Base-by-base conservation (phyloP, 2,329 filamentous ascomycete species). In the Helotiales sp. region DNA sequence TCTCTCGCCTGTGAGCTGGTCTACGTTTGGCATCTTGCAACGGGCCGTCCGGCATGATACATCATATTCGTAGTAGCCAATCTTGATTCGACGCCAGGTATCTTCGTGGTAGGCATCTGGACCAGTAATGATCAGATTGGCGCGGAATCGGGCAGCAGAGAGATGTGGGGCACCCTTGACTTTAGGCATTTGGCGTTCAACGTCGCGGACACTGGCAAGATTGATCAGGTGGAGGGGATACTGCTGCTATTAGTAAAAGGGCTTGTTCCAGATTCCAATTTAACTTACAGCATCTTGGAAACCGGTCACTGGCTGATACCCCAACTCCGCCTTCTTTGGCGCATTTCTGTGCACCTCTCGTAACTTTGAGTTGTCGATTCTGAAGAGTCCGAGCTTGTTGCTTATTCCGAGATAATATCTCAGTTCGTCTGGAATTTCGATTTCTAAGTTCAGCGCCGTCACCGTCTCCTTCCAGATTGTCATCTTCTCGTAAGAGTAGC, bases 181-280 rank as follows among this genome's bases (percentile, higher is more conserved):
- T 70, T 83, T 84, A 1, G 84, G 82, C 7, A 92, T 82, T 55
- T 85, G 80, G 1, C 81, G 78, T 67, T 88, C 86, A 28, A 92
- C 82, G 58, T 88, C 84, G 58, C 85, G 84, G 24, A 93, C 81
- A 70, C 88, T 91, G 54, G 84, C 83, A 20, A 93, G 77, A 71
- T 87, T 92, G 61, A 92, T 79, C 49, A 93, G 79, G 71, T 92
- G 88, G 17, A 93, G 80, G 1, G 91, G 90, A 75, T 91, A 93
- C 86, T 90, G 24, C 13, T 28, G n/a, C n/a, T 32, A 43, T 78
- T 69, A 74, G 71, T 22, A 61, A 49, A 37, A 7, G 13, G 13
- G 24, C 37, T 1, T 24, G 1, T 24, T 8, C 43, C n/a, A 43
- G n/a, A 22, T 24, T 26, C 40, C 24, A n/a, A 17, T 10, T 47